Conservation (phyloP, 2,329 filamentous ascomycete genomes). For the Raffaelea deltoideospora region DNA sequence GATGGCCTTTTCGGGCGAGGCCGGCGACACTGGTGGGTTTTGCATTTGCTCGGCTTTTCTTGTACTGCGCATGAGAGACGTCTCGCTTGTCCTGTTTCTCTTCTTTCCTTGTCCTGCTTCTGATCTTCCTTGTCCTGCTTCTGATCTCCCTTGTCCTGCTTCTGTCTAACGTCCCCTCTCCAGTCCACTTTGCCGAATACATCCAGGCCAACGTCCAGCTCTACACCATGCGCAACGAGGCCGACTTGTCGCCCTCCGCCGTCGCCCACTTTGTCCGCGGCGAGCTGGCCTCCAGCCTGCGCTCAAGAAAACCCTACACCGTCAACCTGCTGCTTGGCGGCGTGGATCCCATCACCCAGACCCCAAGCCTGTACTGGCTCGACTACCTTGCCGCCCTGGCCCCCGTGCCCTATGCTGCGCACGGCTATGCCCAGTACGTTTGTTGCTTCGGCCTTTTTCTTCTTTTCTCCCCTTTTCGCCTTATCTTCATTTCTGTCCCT, state of each 20-base stretch:
- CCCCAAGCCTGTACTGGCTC: slow-evolving; percentile 90
- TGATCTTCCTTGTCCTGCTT: background rate
- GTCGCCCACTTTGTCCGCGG: slow-evolving; percentile 87
- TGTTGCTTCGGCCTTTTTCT: background rate
- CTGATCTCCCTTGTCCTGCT: slow-evolving; percentile 1
- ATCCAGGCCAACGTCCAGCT: slow-evolving; percentile 97
- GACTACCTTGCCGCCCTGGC: slow-evolving; percentile 89
- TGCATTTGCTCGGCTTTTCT: background rate
- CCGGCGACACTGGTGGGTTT: slow-evolving; percentile 69
- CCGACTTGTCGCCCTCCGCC: slow-evolving; percentile 76
- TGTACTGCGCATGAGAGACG: too few relatives aligned
- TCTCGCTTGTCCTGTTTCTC: background rate
- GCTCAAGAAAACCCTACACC: slow-evolving; percentile 87
- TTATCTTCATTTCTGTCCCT: background rate
- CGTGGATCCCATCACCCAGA: slow-evolving; percentile 78
- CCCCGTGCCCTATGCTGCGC: slow-evolving; percentile 83
- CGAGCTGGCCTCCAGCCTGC: slow-evolving; percentile 79
- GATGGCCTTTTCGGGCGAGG: slow-evolving; percentile 90
- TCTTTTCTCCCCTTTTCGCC: background rate
- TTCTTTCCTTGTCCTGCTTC: background rate
- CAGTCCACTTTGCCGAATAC: slow-evolving; percentile 98
- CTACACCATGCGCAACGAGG: slow-evolving; percentile 96
- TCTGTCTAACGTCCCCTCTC: background rate
- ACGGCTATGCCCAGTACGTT: slow-evolving; percentile 88
- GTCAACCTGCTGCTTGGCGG: slow-evolving; percentile 94